phyloP scores from a whole-genome alignment of 1,284 basidiomycete species.

The Caloboletus firmus region DNA sequence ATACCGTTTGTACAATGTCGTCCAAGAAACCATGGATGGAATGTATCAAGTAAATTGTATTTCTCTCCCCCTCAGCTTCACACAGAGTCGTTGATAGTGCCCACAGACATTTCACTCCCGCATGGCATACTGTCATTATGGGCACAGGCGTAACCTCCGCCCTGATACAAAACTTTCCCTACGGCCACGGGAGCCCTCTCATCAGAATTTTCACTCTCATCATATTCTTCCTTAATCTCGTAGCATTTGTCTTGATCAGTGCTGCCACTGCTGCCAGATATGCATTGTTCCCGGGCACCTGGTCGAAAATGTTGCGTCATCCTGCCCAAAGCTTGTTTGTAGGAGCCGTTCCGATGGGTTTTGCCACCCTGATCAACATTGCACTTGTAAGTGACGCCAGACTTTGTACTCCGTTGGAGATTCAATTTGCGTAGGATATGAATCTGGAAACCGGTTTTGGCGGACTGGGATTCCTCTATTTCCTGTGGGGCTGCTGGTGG shows the following conservation, averaged over 20 bases:
- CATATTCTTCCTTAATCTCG: constrained; percentile 54
- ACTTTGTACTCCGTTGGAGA: neutral
- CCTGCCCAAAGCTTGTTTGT: constrained; percentile 60
- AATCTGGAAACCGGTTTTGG: constrained; percentile 43
- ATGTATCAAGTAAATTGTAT: constrained; percentile 22
- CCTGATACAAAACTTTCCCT: constrained; percentile 43
- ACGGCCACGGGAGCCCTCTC: constrained; percentile 35
- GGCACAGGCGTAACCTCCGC: constrained; percentile 44
- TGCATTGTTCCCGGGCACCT: constrained; percentile 48
- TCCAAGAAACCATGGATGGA: constrained; percentile 30
- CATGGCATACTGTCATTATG: constrained; percentile 49
- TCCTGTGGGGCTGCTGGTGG: constrained; percentile 68
- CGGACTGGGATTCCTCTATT: constrained; percentile 46
- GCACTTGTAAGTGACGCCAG: constrained; percentile 43
- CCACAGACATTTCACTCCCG: constrained; percentile 45
- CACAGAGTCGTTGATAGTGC: neutral
- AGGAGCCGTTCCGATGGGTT: constrained; percentile 62
- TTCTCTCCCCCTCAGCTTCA: neutral
- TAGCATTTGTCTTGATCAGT: constrained; percentile 51
- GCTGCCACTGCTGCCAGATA: constrained; percentile 46
- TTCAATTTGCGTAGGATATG: constrained; percentile 16
- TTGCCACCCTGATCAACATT: constrained; percentile 53
- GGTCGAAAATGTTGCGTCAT: constrained; percentile 47
- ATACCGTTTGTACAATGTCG: constrained; percentile 15
- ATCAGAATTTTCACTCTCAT: constrained; percentile 39